A percentile compares a stretch with the other conserved stretches of the same genome.
Conservation (phyloP, 2,329 filamentous ascomycete species). For the Beauveria scarabaeidicola region DNA sequence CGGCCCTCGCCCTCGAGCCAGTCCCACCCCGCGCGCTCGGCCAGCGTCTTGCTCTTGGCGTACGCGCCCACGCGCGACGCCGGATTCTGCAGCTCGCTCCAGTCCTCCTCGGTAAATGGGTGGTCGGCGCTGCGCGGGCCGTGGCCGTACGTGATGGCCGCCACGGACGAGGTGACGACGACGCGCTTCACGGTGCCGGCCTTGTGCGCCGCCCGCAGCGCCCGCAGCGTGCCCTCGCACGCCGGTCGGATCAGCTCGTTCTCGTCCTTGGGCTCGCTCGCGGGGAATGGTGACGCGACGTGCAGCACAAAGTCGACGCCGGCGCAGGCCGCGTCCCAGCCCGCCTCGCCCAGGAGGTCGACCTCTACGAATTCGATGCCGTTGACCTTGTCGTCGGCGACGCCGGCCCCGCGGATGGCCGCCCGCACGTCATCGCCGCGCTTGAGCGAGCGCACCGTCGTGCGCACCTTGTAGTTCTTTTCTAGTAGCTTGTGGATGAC, state of each 20-base stretch:
- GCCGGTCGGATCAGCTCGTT: conserved; percentile 15
- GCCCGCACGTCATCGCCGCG: conserved; percentile 14
- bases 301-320: conserved; percentile 25
- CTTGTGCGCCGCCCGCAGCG: conserved; percentile 13
- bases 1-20: conserved; percentile 8
- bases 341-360: conserved; percentile 20
- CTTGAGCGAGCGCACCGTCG: conserved; percentile 13
- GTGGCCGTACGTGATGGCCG: conserved; percentile 3
- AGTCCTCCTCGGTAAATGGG: conserved; percentile 5
- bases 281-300: conserved; percentile 26
- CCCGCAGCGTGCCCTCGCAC: conserved; percentile 15
- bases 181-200: conserved; percentile 15
- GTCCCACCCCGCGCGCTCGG: conserved; percentile 16
- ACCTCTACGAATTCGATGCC: conserved; percentile 21
- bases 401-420: conserved; percentile 8
- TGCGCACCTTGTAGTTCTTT: conserved; percentile 14
- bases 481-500: conserved; percentile 17
- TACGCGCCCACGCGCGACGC: neutral
- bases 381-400: conserved; percentile 11
- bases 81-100: neutral
- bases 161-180: conserved; percentile 14
- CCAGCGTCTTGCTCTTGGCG: conserved; percentile 13
- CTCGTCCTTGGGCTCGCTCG: conserved; percentile 11
- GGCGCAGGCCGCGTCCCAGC: conserved; percentile 21
- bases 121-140: neutral